Evolutionary conservation across 2,329 filamentous ascomycete genomes (phyloP), one percentile per base, ranked within the genome.

Genomic region (Diaporthe australafricana): DNA sequence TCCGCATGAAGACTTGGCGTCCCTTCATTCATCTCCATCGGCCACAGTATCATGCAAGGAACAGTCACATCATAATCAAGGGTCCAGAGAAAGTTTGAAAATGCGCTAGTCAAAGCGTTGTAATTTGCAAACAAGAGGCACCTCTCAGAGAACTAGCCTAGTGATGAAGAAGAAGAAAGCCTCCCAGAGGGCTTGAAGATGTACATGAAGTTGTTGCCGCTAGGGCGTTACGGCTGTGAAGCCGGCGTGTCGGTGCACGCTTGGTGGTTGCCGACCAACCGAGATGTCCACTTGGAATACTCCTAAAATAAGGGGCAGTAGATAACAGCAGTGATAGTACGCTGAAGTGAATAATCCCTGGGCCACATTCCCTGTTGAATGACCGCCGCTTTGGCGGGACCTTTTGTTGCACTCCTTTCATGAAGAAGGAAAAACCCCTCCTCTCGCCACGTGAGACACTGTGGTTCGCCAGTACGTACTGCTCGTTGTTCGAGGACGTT

Each of bases 121-220:
- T 8, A 63, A 35, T 35, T 48, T 35, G 42, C 20, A 48, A 48
- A 45, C 32, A 63, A 48, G 60, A 63, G 60, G 60, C 60, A 48
- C 32, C 60, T 63, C 60, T 63, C 60, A 45, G 42, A 63, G 60
- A 17, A 38, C 27, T 63, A 50, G 60, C 42, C 60, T 50, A 63
- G 4, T 14, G 25, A 16, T 30, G 27, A 35, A 63, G 42, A 63
- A 45, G 38, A 62, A 47, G 40, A 63, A 48, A 25, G 42, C 42
- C 42, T 42, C 42, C 42, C 5, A 38, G n/a, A 48, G 42, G 60
- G 45, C 27, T 63, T 48, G 42, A 35, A 20, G 38, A 63, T 48
- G 16, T 50, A 35, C 60, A 63, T 48, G 42, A 48, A 63, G 45
- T 25, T 22, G 27, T 48, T 48, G 60, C 42, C 60, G 30, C 42